Conservation (phyloP, 2,329 filamentous ascomycete species). For the Sphaerulina musiva region DNA sequence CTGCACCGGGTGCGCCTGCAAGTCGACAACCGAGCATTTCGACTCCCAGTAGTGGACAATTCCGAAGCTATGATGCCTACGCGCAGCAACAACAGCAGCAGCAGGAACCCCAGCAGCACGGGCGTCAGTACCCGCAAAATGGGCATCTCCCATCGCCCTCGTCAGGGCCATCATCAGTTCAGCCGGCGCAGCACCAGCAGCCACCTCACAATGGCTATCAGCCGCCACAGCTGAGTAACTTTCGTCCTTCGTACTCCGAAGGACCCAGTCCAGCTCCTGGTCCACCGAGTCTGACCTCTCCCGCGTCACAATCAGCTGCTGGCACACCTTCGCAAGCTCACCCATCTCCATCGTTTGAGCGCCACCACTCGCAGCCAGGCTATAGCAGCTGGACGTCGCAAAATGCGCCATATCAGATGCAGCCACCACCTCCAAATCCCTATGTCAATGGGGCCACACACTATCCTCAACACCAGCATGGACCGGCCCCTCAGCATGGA, state of each 20-base stretch:
- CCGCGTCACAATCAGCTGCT: slow-evolving; percentile 22
- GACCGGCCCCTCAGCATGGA: slow-evolving; percentile 9
- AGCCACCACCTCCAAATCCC: slow-evolving; percentile 17
- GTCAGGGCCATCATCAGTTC: neutral
- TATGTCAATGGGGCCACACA: slow-evolving; percentile 19
- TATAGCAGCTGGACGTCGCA: slow-evolving; percentile 24
- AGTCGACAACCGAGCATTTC: slow-evolving; percentile 23
- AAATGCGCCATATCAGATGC: slow-evolving; percentile 21
- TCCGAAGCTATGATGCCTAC: slow-evolving; percentile 29
- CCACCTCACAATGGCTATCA: slow-evolving; percentile 9
- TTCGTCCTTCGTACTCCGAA: slow-evolving; percentile 24
- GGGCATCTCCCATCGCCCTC: slow-evolving; percentile 10
- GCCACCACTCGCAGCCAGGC: slow-evolving; percentile 11
- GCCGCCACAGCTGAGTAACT: slow-evolving; percentile 21
- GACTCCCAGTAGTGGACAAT: slow-evolving; percentile 23
- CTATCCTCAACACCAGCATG: slow-evolving; percentile 9
- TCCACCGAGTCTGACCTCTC: slow-evolving; percentile 26
- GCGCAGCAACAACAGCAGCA: slow-evolving; percentile 16
- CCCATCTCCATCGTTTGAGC: slow-evolving; percentile 23
- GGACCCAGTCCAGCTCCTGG: slow-evolving; percentile 17
- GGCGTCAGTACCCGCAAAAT: neutral
- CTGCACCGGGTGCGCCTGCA: slow-evolving; percentile 24
- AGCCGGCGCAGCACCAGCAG: slow-evolving; percentile 4
- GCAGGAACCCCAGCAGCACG: neutral
- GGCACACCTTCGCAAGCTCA: slow-evolving; percentile 25